Evolutionary conservation across 345 rosid genomes (phyloP), one percentile per base, ranked within the genome.

Genomic region (Citrus maxima): DNA sequence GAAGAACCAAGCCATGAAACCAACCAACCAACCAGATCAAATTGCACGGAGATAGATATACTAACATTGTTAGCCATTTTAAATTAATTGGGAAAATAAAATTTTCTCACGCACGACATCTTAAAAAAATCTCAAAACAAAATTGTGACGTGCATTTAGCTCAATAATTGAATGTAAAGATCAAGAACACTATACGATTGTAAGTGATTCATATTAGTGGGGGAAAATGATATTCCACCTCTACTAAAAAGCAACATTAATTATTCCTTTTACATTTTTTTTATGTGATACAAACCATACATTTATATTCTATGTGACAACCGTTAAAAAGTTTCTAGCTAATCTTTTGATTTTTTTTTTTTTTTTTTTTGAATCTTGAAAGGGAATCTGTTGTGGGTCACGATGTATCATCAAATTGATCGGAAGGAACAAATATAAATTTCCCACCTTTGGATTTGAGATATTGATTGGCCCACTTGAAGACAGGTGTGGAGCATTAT

Each of bases 401-500:
- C 0, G 67, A 46, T 13, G 51, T 46, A 3, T 46, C 1, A 65
- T 34, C 22, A 21, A 38, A 62, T 60, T 38, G 42, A 30, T 19
- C 32, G 49, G 30, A 13, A 32, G 8, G 49, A 54, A 46, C 12
- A 12, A 0, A 42, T 10, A 12, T 46, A 46, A 1, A 49, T 32
- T 34, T 32, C 30, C 55, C 2, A 10, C 38, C 8, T 8, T 7
- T 27, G 56, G 22, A 32, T 25, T 32, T 30, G 14, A 42, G 12
- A 46, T 28, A 7, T 49, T 32, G 6, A 12, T 58, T 30, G 77
- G 64, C 79, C 84, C 77, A 70, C 42, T 32, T 2, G 28, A 56
- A n/a, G 73, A 70, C 74, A 67, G 56, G 59, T 8, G 51, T 28
- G 61, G 24, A 64, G 64, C 76, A 82, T 70, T 74, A 70, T 78